Evolutionary conservation across 169 alveolate genomes (phyloP), one percentile per base, ranked within the genome.

Genomic region (Haemoproteus tartakovskyi): DNA sequence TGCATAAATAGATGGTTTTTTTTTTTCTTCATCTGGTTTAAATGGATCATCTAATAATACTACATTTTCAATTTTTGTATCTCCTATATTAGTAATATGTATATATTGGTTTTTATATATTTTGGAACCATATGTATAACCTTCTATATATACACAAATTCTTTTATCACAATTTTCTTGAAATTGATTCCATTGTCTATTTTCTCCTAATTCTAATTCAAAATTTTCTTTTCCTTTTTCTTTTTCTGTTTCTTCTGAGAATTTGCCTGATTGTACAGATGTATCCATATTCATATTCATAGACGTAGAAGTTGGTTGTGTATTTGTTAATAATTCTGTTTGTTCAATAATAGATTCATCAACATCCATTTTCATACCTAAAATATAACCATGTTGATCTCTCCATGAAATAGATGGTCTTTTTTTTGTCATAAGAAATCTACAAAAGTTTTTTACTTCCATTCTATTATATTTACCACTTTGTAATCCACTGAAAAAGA

Each of bases 401-500:
- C 99, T 88, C 98, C 99, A 98, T 8, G 96, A 88, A 11, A 97
- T 92, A 21, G 89, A 88, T 1, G 93, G 89, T 12, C 90, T 91
- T 78, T 95, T 96, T 46, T 94, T 94, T 8, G 95, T 96, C 6
- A 99, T 94, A 60, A 98, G 86, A 78, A 93, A 97, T 74, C 99
- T 92, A 1, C 99, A 93, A 45, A 97, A 88, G 67, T 97, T 96
- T 47, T 94, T 92, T 11, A 97, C 87, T 64, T 98, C 99, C 33
- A 92, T 91, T 79, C 92, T 96, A 45, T 91, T 91, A 87, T 97
- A 97, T 51, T 89, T 88, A 21, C 94, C 95, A 86, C 95, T 91
- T 87, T 95, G 93, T 57, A 96, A 85, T 14, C 99, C 99, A 36
- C 95, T 94, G 47, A 97, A 87, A 80, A 96, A 96, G 85, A 97